phyloP scores from a whole-genome alignment of 2,329 filamentous ascomycete species.

The Fusarium sarcochroum region DNA sequence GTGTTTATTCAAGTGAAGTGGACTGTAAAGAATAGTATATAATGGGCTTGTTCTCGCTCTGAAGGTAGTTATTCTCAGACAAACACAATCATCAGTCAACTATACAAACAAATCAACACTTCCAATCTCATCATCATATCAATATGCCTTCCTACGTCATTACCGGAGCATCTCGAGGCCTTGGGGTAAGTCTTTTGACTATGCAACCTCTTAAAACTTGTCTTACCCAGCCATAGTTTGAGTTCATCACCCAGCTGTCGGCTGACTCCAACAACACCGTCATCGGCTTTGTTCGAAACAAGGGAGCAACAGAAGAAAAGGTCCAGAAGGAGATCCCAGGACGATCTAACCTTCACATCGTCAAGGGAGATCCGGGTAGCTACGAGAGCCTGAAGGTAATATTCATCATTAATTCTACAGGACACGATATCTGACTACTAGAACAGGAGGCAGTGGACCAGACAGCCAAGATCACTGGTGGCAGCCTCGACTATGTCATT shows the following conservation, averaged over 20 bases:
- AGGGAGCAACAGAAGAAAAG: conserved; percentile 56
- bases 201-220: rapidly evolving
- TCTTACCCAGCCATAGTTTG: conserved; percentile 22
- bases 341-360: conserved; percentile 33
- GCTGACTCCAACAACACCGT: conserved; percentile 56
- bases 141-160: conserved; percentile 36
- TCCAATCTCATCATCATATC: neutral
- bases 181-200: conserved; percentile 9
- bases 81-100: neutral
- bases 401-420: rapidly evolving
- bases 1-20: neutral
- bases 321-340: conserved; percentile 51
- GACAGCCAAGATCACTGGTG: conserved; percentile 51
- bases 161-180: conserved; percentile 42
- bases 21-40: neutral
- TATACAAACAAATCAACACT: neutral
- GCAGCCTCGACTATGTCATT: conserved; percentile 65
- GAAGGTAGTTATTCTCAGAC: neutral
- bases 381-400: conserved; percentile 25
- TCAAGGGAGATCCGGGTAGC: conserved; percentile 29
- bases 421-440: rapidly evolving
- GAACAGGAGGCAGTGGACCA: conserved; percentile 46
- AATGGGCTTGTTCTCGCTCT: neutral
- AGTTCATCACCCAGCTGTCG: conserved; percentile 60
- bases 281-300: conserved; percentile 62